Base-by-base conservation (phyloP, 1,284 basidiomycete species). In the Takashimella koratensis region DNA sequence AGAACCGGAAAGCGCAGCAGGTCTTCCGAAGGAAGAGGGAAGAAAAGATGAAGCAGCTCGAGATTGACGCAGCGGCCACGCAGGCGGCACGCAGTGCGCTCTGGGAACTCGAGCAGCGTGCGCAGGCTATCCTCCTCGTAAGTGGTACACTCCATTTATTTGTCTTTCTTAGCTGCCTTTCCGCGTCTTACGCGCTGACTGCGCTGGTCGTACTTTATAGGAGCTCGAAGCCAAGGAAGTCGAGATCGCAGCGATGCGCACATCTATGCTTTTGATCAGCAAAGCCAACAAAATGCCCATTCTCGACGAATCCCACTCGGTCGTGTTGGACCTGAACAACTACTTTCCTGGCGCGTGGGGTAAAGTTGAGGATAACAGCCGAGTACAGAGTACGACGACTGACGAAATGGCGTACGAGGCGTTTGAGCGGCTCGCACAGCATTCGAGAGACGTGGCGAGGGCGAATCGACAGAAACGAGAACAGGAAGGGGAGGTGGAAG, bases 1-100 rank as follows among this genome's bases (percentile, higher is more conserved):
- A 76, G 60, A 76, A 76, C 56, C 68, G 71, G 20, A 67, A 68
- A 43, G 74, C 74, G 4, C 74, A 76, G 56, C 73, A 74, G 52
- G 66, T 68, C 4, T 76, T 73, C 63, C 58, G 74, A 22, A 62
- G 69, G 44, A 51, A 67, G 30, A 61, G 74, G 25, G 74, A 76
- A 53, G 73, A 76, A 58, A 57, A 66, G 57, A 75, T 76, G 62
- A 71, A 71, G 54, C 59, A 68, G 55, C 64, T 75, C 25, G 71
- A 74, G 54, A 43, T 54, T 2, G 70, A 71, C 50, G 57, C 62
- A 2, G 59, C 63, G 13, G 60, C 65, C 19, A 58, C 71, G 10
- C 59, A 53, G 21, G 42, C 51, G 8, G 56, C 66, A 3, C 61
- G 63, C 24, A 46, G 49, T 24, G 61, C 64, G 3, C 57, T 68